Base-by-base conservation (phyloP, 1,139 yeast species). In the Arxiozyma slooffiae region DNA sequence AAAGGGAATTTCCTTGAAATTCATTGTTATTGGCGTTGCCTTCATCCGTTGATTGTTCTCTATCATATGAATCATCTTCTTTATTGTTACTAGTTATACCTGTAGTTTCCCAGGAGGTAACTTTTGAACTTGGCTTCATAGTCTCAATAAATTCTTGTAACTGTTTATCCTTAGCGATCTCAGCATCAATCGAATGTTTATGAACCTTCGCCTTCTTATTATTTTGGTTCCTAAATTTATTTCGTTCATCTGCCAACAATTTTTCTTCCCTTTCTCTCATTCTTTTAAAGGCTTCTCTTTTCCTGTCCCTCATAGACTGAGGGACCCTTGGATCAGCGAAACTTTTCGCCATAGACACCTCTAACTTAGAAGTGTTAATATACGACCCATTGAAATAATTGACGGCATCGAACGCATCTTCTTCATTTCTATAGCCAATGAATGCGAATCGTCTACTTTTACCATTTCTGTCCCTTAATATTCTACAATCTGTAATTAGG, bases 401-500 rank as follows among this genome's bases (percentile, higher is more conserved):
- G 7, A 83, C 92, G 0, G 97, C 96, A 47, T 74, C 77, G 49
- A 76, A 79, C 0, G 98, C 98, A 62, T 87, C 96, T 6, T 71
- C 76, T 24, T 71, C 74, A 17, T 80, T 74, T 61, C 80, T 83
- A 67, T 78, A 92, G 0, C 99, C 99, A 52, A 94, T 74, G 62
- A 92, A 92, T 16, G 96, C 97, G 73, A 94, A 94, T 58, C 95
- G 75, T 68, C 99, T 79, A 16, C 96, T 85, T 62, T 84, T 85
- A 37, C 98, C 98, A 58, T 79, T 80, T 59, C 83, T 76, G 56
- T 83, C 85, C 59, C 79, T 82, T 79, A 89, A 79, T 46, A 92
- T 73, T 67, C 85, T 88, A 45, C 87, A 92, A 74, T 92, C 98
- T 0, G 97, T 87, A 30, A 89, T 87, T 54, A 74, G 71, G 22